A percentile compares a stretch with the other conserved stretches of the same genome.
Conservation (phyloP, 371 early-diverging fungal genomes). For the Mucor velutinosus region DNA sequence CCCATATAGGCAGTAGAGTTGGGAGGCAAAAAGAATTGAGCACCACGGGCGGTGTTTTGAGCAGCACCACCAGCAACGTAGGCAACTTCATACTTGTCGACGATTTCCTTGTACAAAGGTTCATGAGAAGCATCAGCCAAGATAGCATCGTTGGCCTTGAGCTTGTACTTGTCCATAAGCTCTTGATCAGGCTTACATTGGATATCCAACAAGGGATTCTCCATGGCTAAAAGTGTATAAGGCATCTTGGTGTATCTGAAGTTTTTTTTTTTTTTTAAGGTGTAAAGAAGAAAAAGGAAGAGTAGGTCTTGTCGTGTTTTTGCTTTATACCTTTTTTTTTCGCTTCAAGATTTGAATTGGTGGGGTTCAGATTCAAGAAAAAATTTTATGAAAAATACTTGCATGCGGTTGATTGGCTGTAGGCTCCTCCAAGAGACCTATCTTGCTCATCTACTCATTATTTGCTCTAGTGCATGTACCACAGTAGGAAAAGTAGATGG, state of each 20-base stretch:
- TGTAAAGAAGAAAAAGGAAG: not conserved
- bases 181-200: slow-evolving; percentile 75
- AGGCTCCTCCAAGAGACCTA: not conserved
- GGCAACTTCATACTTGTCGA: slow-evolving; percentile 67
- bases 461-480: not conserved
- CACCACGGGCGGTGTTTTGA: slow-evolving; percentile 94
- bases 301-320: not conserved
- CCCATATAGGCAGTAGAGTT: slow-evolving; percentile 90
- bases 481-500: not conserved
- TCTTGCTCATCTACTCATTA: not conserved
- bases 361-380: not conserved
- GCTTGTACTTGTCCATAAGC: slow-evolving; percentile 78
- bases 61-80: slow-evolving; percentile 96
- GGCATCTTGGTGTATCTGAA: slow-evolving; percentile 19
- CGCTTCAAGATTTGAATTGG: not conserved
- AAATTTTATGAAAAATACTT: slow-evolving; percentile 7
- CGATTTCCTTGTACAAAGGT: slow-evolving; percentile 83
- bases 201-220: slow-evolving; percentile 97
- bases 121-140: slow-evolving; percentile 89
- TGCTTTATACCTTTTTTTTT: not conserved
- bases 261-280: not conserved
- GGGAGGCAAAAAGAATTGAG: slow-evolving; percentile 86
- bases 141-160: slow-evolving; percentile 94
- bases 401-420: slow-evolving; percentile 11
- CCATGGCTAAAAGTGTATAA: slow-evolving; percentile 64